phyloP scores from a whole-genome alignment of 2,329 filamentous ascomycete genomes.

The Fusarium napiforme region DNA sequence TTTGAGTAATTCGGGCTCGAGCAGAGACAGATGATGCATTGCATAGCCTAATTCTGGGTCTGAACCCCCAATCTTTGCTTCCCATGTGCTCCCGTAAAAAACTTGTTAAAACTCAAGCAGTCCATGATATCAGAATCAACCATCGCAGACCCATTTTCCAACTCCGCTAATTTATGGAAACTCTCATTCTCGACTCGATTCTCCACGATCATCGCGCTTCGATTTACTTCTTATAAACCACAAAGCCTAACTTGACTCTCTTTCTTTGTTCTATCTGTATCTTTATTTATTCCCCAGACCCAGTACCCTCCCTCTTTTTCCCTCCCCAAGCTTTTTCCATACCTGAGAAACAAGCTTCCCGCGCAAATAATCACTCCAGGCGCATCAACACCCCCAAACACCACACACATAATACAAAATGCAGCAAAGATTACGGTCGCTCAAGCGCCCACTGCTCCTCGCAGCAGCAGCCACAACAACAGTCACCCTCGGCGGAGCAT shows the following conservation, averaged over 20 bases:
- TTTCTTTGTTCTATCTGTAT: slow-evolving; percentile 4
- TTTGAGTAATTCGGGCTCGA: neutral
- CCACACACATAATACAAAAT: slow-evolving; percentile 40
- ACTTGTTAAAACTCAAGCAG: neutral
- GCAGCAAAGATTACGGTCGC: slow-evolving; percentile 50
- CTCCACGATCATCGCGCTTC: slow-evolving; percentile 18
- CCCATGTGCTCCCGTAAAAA: slow-evolving; percentile 8
- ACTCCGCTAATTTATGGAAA: slow-evolving; percentile 34
- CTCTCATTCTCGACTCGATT: neutral
- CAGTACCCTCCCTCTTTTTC: slow-evolving; percentile 22
- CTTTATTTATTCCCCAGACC: slow-evolving; percentile 9
- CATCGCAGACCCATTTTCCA: slow-evolving; percentile 15
- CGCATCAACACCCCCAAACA: slow-evolving; percentile 10
- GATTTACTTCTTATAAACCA: slow-evolving; percentile 25
- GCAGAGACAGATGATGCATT: slow-evolving; percentile 1
- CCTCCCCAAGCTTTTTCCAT: neutral
- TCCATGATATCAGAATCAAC: slow-evolving; percentile 29
- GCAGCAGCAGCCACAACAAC: slow-evolving; percentile 47
- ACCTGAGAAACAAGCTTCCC: neutral
- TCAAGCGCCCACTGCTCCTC: slow-evolving; percentile 50
- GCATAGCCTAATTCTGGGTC: slow-evolving; percentile 24
- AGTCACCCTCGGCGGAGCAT: slow-evolving; percentile 45
- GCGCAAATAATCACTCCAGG: neutral
- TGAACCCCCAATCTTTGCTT: slow-evolving; percentile 15
- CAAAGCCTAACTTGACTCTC: neutral